These are phyloP conservation scores for Coniosporium apollinis DNA, from an alignment of 495 filamentous ascomycete species.

Conservation along the genomic window DNA sequence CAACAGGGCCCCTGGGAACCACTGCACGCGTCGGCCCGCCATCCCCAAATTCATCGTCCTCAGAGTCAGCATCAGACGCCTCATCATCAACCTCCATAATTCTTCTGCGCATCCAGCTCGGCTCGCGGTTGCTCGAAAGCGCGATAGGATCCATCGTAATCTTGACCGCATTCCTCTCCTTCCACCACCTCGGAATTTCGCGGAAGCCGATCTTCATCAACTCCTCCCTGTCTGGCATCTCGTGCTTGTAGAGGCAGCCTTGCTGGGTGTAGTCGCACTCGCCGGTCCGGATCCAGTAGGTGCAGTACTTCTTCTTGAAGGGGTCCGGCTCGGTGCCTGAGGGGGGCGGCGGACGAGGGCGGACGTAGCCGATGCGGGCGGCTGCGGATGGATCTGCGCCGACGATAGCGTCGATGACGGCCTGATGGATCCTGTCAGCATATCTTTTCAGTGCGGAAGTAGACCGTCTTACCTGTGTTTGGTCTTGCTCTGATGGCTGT, in stretches of 20 bases:
- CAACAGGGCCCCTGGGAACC: too few species aligned
- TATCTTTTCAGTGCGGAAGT: too few species aligned
- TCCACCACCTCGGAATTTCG: conserved; percentile 39
- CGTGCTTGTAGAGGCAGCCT: conserved; percentile 74
- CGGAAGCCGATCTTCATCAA: conserved; percentile 46
- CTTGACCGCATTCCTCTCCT: conserved; percentile 26
- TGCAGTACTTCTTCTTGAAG: conserved; percentile 60
- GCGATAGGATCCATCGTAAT: too few species aligned
- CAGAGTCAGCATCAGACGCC: too few species aligned
- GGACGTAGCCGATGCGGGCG: conserved; percentile 2
- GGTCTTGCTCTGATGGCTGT: not conserved
- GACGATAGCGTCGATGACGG: conserved; percentile 12
- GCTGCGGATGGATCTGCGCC: conserved; percentile 4
- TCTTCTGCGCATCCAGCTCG: too few species aligned
- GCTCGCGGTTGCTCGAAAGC: too few species aligned
- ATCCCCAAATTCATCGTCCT: too few species aligned
- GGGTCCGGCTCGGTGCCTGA: conserved; percentile 17
- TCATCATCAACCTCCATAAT: too few species aligned
- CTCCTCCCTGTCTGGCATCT: conserved; percentile 55
- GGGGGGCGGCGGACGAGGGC: conserved; percentile 9
- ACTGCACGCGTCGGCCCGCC: too few species aligned
- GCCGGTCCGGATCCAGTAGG: conserved; percentile 71
- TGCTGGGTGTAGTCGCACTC: conserved; percentile 72
- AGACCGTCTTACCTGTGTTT: not conserved
- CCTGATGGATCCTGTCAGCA: too few species aligned